phyloP scores from a whole-genome alignment of 345 rosid genomes.

The Eutrema japonicum region DNA sequence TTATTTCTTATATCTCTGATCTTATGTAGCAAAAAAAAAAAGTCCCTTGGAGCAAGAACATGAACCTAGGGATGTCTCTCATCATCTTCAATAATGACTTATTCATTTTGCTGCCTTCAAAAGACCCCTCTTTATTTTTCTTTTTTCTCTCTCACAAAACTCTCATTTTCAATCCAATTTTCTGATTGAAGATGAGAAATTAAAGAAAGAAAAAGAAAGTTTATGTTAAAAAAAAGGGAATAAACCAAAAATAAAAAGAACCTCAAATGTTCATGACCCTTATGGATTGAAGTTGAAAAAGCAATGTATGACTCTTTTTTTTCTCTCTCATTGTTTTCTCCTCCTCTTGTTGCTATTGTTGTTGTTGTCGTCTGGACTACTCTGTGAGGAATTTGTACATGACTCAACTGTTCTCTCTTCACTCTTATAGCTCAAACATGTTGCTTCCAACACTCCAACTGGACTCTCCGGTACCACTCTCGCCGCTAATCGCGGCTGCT shows the following conservation, averaged over 20 bases:
- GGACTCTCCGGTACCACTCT: slow-evolving; percentile 58
- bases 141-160: slow-evolving; percentile 31
- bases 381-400: slow-evolving; percentile 62
- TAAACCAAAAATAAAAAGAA: slow-evolving; percentile 25
- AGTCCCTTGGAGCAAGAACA: slow-evolving; percentile 34
- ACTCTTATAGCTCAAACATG: slow-evolving; percentile 74
- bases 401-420: slow-evolving; percentile 67
- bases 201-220: slow-evolving; percentile 26
- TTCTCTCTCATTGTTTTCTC: slow-evolving; percentile 41
- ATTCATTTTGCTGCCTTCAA: slow-evolving; percentile 36
- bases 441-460: slow-evolving; percentile 72
- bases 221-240: slow-evolving; percentile 9
- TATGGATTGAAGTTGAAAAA: slow-evolving; percentile 23
- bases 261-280: slow-evolving; percentile 42
- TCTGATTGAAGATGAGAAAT: slow-evolving; percentile 30
- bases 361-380: slow-evolving; percentile 43
- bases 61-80: slow-evolving; percentile 29
- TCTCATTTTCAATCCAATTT: slow-evolving; percentile 33
- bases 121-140: slow-evolving; percentile 25
- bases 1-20: slow-evolving; percentile 17
- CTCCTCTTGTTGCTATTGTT: slow-evolving; percentile 50
- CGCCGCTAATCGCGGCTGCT: slow-evolving; percentile 25
- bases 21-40: slow-evolving; percentile 9
- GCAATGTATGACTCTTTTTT: slow-evolving; percentile 16
- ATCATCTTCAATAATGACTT: slow-evolving; percentile 32